Percentiles rank a stretch among this genome's conserved stretches.
phyloP scores from a whole-genome alignment of 1,139 yeast genomes.

The Kodamaea anthophila region DNA sequence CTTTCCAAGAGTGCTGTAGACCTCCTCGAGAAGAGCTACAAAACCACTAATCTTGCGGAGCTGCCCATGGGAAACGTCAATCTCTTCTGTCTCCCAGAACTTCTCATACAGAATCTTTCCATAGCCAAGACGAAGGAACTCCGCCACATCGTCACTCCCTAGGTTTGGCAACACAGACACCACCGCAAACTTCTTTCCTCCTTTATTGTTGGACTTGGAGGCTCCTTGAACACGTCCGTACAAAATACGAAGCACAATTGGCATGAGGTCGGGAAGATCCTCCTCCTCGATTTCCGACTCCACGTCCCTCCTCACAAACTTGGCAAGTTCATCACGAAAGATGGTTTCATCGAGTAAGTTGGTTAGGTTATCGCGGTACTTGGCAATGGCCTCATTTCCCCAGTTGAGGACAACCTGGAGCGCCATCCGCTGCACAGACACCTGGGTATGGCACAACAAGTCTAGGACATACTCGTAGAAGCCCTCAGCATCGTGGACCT shows the following conservation, averaged over 20 bases:
- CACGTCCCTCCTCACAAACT: conserved; percentile 49
- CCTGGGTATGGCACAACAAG: conserved; percentile 57
- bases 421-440: conserved; percentile 66
- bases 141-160: conserved; percentile 44
- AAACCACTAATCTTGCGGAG: conserved; percentile 65
- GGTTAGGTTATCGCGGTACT: conserved; percentile 66
- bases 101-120: conserved; percentile 30
- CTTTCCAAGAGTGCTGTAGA: conserved; percentile 58
- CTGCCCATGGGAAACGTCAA: conserved; percentile 10
- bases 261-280: conserved; percentile 60
- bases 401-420: conserved; percentile 66
- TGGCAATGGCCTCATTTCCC: conserved; percentile 51
- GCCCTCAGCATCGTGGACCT: conserved; percentile 43
- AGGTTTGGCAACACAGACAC: conserved; percentile 64
- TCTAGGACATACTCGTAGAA: conserved; percentile 50
- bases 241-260: conserved; percentile 67
- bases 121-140: conserved; percentile 46
- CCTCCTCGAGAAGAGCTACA: conserved; percentile 59
- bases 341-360: conserved; percentile 77
- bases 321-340: conserved; percentile 78
- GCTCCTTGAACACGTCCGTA: conserved; percentile 79
- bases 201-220: conserved; percentile 57
- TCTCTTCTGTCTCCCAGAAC: conserved; percentile 21
- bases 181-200: conserved; percentile 72
- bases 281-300: conserved; percentile 50